These are phyloP conservation scores for Laburnicola sp. DNA, from an alignment of 2,329 filamentous ascomycete genomes.

Conservation along the genomic window DNA sequence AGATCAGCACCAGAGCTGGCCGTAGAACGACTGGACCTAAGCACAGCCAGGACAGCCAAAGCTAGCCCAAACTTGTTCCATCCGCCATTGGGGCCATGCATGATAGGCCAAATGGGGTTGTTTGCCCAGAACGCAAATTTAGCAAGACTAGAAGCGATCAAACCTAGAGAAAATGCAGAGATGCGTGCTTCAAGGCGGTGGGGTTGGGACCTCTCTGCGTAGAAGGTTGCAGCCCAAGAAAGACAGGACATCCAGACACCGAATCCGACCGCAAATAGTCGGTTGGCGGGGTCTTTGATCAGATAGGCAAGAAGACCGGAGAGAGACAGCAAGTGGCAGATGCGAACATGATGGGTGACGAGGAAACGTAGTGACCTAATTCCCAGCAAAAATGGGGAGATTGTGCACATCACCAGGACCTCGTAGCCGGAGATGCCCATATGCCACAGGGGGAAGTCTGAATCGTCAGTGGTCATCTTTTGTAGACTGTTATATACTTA, in stretches of 20 bases:
- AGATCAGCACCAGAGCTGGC: constrained; percentile 52
- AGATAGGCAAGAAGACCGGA: constrained; percentile 78
- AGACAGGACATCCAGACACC: constrained; percentile 79
- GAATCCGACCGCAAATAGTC: constrained; percentile 80
- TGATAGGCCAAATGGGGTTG: constrained; percentile 95
- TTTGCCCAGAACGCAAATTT: constrained; percentile 95
- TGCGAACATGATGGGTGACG: constrained; percentile 68
- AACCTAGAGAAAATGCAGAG: constrained; percentile 76
- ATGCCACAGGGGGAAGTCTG: constrained; percentile 95
- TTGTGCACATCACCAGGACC: constrained; percentile 78
- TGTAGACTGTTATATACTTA: constrained; percentile 54
- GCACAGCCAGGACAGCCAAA: constrained; percentile 73
- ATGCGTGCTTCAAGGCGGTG: constrained; percentile 79
- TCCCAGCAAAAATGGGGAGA: constrained; percentile 78
- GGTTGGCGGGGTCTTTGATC: constrained; percentile 69
- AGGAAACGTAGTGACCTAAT: constrained; percentile 70
- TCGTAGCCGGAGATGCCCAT: constrained; percentile 99
- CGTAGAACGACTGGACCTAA: constrained; percentile 72
- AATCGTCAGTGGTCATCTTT: constrained; percentile 17
- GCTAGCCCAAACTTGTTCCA: constrained; percentile 84
- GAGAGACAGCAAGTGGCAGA: constrained; percentile 76
- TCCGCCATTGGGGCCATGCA: constrained; percentile 86
- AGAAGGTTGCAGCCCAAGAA: constrained; percentile 81
- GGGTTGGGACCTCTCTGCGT: constrained; percentile 73
- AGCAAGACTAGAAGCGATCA: constrained; percentile 81